These are phyloP conservation scores for Senna siamea DNA, from an alignment of 306 rosid genomes.

Conservation along the genomic window DNA sequence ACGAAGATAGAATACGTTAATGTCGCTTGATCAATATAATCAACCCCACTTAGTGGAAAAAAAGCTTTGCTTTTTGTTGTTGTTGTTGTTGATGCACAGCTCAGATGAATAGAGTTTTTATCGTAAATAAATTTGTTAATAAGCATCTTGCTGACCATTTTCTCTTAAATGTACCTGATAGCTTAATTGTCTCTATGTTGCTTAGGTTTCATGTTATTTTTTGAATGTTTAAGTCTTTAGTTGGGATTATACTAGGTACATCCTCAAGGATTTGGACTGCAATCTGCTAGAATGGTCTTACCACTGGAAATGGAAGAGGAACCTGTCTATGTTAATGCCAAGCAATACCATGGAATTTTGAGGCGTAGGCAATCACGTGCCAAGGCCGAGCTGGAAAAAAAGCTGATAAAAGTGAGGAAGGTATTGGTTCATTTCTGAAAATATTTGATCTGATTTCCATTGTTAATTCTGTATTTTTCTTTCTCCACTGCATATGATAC, in stretches of 20 bases:
- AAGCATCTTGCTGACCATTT: neutral
- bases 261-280: constrained; percentile 59
- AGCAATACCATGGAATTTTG: constrained; percentile 90
- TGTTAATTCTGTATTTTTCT: neutral
- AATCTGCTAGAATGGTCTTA: constrained; percentile 77
- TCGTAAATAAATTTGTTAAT: neutral
- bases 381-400: constrained; percentile 80
- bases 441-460: neutral
- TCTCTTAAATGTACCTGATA: neutral
- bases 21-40: too few species aligned
- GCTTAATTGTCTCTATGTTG: neutral
- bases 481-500: neutral
- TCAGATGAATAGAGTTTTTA: neutral
- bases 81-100: too few species aligned
- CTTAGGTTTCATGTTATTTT: neutral
- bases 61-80: too few species aligned
- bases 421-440: constrained; percentile 39
- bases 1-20: too few species aligned
- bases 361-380: constrained; percentile 89
- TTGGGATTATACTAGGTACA: constrained; percentile 50
- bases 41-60: too few species aligned
- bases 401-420: constrained; percentile 70
- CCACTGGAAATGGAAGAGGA: constrained; percentile 88
- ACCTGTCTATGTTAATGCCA: constrained; percentile 88
- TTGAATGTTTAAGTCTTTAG: neutral